Percentiles rank a stretch among this genome's conserved stretches.
phyloP scores from a whole-genome alignment of 345 rosid species.

The Ceriops decandra region DNA sequence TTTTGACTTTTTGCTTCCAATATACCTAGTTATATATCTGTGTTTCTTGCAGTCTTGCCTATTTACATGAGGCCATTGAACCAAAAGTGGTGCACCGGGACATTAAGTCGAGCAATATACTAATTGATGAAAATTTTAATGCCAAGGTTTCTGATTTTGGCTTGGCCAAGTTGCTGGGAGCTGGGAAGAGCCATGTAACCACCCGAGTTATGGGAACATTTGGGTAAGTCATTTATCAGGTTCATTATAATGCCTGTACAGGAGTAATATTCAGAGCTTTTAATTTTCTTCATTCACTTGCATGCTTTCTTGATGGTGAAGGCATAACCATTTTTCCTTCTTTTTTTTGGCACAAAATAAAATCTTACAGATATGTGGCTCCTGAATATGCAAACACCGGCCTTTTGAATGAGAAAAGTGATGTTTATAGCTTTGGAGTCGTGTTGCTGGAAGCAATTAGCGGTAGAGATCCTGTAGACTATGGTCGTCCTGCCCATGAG shows the following conservation, averaged over 20 bases:
- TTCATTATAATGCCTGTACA: background rate
- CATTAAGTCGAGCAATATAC: constrained; percentile 92
- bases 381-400: constrained; percentile 99
- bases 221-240: constrained; percentile 48
- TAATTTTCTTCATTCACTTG: constrained; percentile 2
- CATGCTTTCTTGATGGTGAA: background rate
- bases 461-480: constrained; percentile 97
- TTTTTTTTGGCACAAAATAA: constrained; percentile 4
- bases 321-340: background rate
- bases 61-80: constrained; percentile 97
- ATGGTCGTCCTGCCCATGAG: constrained; percentile 84
- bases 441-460: constrained; percentile 85
- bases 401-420: constrained; percentile 95
- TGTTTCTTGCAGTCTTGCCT: constrained; percentile 72
- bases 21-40: constrained; percentile 6
- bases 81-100: constrained; percentile 99
- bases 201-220: constrained; percentile 99
- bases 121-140: constrained; percentile 87
- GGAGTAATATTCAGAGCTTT: background rate
- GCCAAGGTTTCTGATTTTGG: constrained; percentile 98
- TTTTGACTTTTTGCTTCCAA: constrained; percentile 12
- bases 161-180: constrained; percentile 92
- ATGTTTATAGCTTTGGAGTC: constrained; percentile 97
- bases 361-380: constrained; percentile 74
- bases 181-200: constrained; percentile 92